Conservation (phyloP, 164 flowering plant species). For the Stephania japonica region DNA sequence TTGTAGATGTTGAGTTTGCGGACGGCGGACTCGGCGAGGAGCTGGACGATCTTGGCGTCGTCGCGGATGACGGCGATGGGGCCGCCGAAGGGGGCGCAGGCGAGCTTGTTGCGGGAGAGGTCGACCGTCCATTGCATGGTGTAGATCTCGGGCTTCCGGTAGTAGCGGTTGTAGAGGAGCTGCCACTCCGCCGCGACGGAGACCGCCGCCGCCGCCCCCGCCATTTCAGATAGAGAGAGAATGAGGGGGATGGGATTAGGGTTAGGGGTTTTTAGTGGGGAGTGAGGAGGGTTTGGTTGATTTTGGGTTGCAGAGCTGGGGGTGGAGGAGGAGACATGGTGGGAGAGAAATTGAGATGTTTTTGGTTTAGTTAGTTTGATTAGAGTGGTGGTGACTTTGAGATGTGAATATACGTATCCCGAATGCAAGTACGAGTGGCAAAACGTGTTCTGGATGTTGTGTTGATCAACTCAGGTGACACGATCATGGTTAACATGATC, state of each 20-base stretch:
- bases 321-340: neutral
- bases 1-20: constrained; percentile 86
- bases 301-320: neutral
- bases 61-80: constrained; percentile 94
- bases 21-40: constrained; percentile 80
- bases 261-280: neutral
- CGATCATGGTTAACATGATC: no score
- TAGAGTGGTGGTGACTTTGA: neutral
- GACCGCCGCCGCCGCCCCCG: constrained; percentile 44
- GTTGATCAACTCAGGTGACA: no score
- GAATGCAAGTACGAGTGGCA: no score
- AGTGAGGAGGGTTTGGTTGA: neutral
- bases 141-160: constrained; percentile 87
- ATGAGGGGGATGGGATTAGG: no score
- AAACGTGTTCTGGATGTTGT: no score
- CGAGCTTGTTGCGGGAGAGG: constrained; percentile 72
- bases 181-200: constrained; percentile 99
- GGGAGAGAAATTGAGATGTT: neutral
- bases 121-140: constrained; percentile 81
- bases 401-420: no score
- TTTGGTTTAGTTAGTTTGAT: neutral
- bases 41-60: constrained; percentile 94
- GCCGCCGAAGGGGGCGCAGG: constrained; percentile 91
- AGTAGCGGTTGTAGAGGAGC: constrained; percentile 75
- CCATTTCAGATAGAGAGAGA: neutral